Evolutionary conservation across 805 yeast genomes (phyloP).

Genomic region (Starmerella stigmatis): DNA sequence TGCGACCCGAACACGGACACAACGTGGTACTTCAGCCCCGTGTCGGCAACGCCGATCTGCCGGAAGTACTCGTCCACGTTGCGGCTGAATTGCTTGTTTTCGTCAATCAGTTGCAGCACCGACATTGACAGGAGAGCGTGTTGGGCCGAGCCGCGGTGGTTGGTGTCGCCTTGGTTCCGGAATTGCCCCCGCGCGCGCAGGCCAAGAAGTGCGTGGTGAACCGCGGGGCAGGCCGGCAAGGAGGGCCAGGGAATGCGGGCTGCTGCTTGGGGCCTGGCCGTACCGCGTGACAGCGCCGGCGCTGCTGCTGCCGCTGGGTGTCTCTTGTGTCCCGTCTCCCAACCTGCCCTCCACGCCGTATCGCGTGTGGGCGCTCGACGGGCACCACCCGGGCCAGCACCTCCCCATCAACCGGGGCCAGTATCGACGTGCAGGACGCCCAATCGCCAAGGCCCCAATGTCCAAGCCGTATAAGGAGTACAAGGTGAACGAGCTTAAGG

Average conservation of each 20-base stretch:
- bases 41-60: slow-evolving; percentile 17
- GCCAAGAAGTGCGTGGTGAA: not conserved
- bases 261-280: no score
- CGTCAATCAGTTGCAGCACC: slow-evolving; percentile 47
- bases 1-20: slow-evolving; percentile 96
- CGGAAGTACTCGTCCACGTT: slow-evolving; percentile 30
- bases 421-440: not conserved
- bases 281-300: no score
- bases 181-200: not conserved
- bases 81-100: slow-evolving; percentile 43
- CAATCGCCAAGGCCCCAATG: no score
- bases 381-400: not conserved
- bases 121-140: no score
- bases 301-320: no score
- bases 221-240: no score
- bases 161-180: not conserved
- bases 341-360: no score
- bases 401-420: no score
- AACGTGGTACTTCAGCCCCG: slow-evolving; percentile 71
- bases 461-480: slow-evolving; percentile 21
- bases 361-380: no score
- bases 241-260: no score
- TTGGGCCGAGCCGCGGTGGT: not conserved
- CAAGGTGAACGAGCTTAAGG: slow-evolving; percentile 73
- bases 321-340: no score